Percentiles rank a stretch among this genome's conserved stretches.
Conservation (phyloP, 192 early-diverging fungal genomes). For the Mortierella antarctica region DNA sequence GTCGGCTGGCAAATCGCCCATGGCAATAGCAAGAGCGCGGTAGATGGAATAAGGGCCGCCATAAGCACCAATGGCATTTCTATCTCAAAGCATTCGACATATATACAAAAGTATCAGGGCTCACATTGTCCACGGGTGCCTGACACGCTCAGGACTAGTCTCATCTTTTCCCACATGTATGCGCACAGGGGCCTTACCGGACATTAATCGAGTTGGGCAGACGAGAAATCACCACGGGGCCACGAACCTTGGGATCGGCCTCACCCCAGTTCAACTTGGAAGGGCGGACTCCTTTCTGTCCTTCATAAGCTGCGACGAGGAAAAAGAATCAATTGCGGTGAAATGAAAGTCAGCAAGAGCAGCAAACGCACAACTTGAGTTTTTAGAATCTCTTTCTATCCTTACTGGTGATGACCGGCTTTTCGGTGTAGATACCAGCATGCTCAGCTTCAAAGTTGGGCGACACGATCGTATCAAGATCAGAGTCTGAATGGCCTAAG, state of each 20-base stretch:
- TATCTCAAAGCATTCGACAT: slow-evolving; percentile 12
- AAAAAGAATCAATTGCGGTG: neutral
- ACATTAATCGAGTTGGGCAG: slow-evolving; percentile 78
- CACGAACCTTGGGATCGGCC: slow-evolving; percentile 74
- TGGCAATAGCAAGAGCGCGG: slow-evolving; percentile 91
- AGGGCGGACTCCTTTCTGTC: slow-evolving; percentile 75
- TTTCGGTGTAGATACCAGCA: slow-evolving; percentile 25
- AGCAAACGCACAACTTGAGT: neutral
- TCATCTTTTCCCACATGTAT: neutral
- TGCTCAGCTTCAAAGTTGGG: slow-evolving; percentile 14
- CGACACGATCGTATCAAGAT: slow-evolving; percentile 43
- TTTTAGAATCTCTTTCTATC: neutral
- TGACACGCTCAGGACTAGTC: too few species aligned
- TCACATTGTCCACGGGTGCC: neutral
- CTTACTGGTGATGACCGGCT: slow-evolving; percentile 50
- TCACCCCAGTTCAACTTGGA: slow-evolving; percentile 84
- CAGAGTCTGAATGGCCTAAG: slow-evolving; percentile 47
- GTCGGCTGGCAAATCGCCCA: slow-evolving; percentile 76
- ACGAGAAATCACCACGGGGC: slow-evolving; percentile 89
- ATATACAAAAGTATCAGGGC: neutral
- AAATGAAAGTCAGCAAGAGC: neutral
- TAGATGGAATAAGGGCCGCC: slow-evolving; percentile 94
- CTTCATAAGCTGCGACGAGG: slow-evolving; percentile 57
- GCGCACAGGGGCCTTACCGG: slow-evolving; percentile 54
- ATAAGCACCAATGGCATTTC: slow-evolving; percentile 96